Percentiles rank a stretch among this genome's conserved stretches.
These are phyloP conservation scores for Suillus paluster DNA, from an alignment of 768 basidiomycete genomes.

Conservation along the genomic window DNA sequence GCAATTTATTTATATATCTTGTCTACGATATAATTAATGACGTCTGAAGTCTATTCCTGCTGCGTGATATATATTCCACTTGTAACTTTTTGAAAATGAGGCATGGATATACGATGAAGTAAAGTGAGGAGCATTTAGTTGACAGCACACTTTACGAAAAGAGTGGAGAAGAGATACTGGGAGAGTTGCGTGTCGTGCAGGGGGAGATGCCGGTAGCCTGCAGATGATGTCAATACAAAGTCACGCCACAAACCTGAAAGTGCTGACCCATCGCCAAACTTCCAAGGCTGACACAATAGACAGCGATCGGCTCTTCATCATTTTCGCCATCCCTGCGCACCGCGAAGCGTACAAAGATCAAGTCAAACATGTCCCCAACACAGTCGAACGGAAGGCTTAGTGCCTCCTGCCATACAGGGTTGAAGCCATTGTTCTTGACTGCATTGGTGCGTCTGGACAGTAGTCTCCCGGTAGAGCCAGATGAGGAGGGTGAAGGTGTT, in stretches of 20 bases:
- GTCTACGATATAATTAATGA: neutral
- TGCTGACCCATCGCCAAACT: slow-evolving; percentile 68
- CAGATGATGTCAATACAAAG: neutral
- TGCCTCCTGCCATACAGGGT: slow-evolving; percentile 83
- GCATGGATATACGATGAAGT: neutral
- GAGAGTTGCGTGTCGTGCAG: slow-evolving; percentile 87
- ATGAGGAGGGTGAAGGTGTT: slow-evolving; percentile 12
- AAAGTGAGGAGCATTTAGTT: neutral
- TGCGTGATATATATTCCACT: neutral
- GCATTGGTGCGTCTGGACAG: slow-evolving; percentile 61
- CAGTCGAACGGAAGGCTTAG: slow-evolving; percentile 77
- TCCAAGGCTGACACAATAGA: slow-evolving; percentile 74
- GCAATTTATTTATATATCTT: neutral
- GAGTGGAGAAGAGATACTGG: slow-evolving; percentile 91
- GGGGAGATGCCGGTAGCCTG: slow-evolving; percentile 90
- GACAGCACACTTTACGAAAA: slow-evolving; percentile 76
- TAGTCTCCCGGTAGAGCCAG: slow-evolving; percentile 44
- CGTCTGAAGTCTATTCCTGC: neutral
- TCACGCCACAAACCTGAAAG: neutral
- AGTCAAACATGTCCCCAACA: slow-evolving; percentile 75
- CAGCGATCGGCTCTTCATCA: slow-evolving; percentile 68
- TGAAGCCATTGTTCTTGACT: slow-evolving; percentile 90
- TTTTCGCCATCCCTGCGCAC: slow-evolving; percentile 68
- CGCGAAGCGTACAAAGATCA: slow-evolving; percentile 83
- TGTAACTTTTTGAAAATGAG: neutral